A percentile compares a stretch with the other conserved stretches of the same genome.
These are phyloP conservation scores for Wickerhamomyces alni DNA, from an alignment of 805 yeast genomes.

Conservation along the genomic window DNA sequence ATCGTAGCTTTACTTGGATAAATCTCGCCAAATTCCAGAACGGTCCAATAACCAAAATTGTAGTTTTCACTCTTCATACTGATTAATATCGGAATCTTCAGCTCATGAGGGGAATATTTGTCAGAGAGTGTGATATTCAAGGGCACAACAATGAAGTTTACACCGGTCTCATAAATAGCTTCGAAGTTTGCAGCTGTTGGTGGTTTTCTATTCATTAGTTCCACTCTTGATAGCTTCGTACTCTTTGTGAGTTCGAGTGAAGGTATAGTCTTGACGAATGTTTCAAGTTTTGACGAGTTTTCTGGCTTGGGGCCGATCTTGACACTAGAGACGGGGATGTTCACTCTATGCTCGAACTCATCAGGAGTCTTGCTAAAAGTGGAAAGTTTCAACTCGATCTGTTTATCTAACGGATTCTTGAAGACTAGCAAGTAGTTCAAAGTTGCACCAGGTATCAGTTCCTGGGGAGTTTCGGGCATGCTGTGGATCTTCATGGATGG, in stretches of 20 bases:
- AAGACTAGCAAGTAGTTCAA: conserved; percentile 7
- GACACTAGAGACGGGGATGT: conserved; percentile 16
- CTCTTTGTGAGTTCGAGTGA: conserved; percentile 21
- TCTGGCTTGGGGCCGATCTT: conserved; percentile 13
- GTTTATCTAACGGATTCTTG: conserved; percentile 13
- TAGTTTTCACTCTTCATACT: conserved; percentile 13
- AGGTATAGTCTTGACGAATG: conserved; percentile 23
- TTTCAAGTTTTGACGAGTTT: conserved; percentile 14
- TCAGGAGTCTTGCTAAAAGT: conserved; percentile 6
- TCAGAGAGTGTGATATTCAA: conserved; percentile 9
- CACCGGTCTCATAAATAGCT: conserved; percentile 16
- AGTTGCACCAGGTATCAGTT: neutral
- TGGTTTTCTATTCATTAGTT: conserved; percentile 21
- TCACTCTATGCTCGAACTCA: conserved; percentile 1
- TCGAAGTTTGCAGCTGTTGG: conserved; percentile 5
- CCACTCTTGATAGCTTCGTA: conserved; percentile 26
- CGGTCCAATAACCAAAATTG: conserved; percentile 18
- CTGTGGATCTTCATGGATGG: conserved; percentile 12
- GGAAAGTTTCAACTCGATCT: conserved; percentile 11
- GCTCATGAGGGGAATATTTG: neutral
- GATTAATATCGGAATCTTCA: conserved; percentile 19
- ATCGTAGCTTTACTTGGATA: no score
- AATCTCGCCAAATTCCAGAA: conserved; percentile 7
- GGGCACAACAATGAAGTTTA: conserved; percentile 26
- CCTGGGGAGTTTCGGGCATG: conserved; percentile 3